Evolutionary conservation across 805 yeast species (phyloP), one percentile per base, ranked within the genome.

Genomic region (Jamesozyma hellenica): DNA sequence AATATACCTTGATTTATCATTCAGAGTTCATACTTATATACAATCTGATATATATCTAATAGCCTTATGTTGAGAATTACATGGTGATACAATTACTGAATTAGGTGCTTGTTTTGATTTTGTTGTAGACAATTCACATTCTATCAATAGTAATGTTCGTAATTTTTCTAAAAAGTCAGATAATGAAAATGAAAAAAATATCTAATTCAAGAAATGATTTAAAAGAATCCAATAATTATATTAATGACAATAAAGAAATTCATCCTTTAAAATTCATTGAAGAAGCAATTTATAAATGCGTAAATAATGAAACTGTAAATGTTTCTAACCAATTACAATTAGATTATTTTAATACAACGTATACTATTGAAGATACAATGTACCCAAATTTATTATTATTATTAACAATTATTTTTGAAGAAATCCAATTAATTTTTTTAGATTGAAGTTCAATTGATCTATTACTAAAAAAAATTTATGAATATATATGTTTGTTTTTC

Each of bases 401-500:
- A 16, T 25, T 47, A 31, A 38, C 40, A 9, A 41, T 39, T 12
- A 8, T 47, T 9, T 9, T 44, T 2, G 32, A 40, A n/a, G 51
- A 49, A 38, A 40, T 45, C 34, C 45, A 45, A 42, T 10, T 37
- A 3, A 34, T 45, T 12, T 16, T 49, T 14, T 11, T 38, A 12
- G 43, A 45, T 28, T 43, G 41, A 35, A 28, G 34, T 12, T 39
- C 38, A 4, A 32, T 44, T 4, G 41, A 48, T 32, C 17, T 28
- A 4, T 35, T 42, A 18, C 30, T 52, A 14, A 43, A 30, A 19
- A 36, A 35, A 3, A 51, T 52, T 29, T 51, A 50, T 31, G 40
- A 48, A 25, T 41, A 49, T 13, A 41, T 52, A 14, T 52, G 49
- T 28, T 55, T 55, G 26, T 42, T 49, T 28, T 49, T 35, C 27